A percentile compares a stretch with the other conserved stretches of the same genome.
phyloP scores from a whole-genome alignment of 352 stramenopile genomes.

The Globisporangium cystogenes region DNA sequence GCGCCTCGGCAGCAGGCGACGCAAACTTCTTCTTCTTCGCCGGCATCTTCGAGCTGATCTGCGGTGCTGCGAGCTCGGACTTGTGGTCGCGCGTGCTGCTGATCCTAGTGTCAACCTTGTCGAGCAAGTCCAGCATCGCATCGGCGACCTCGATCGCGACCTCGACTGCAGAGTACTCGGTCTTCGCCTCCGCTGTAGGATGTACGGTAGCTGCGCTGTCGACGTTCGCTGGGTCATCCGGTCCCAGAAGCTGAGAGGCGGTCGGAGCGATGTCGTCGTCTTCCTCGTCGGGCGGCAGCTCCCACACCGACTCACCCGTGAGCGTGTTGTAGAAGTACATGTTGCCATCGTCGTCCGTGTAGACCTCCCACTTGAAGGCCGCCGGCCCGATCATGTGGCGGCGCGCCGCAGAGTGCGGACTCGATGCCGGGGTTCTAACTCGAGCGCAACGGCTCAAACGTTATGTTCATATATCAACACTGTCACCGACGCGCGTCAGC shows the following conservation, averaged over 20 bases:
- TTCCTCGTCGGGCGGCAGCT: slow-evolving; percentile 38
- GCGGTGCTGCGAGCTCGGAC: neutral
- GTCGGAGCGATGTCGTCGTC: slow-evolving; percentile 9
- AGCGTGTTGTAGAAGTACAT: slow-evolving; percentile 73
- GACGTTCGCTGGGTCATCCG: neutral
- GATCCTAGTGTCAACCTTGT: slow-evolving; percentile 4
- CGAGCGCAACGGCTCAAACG: too few species aligned
- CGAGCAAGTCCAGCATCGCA: slow-evolving; percentile 29
- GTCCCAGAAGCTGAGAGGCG: neutral
- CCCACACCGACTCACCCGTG: slow-evolving; percentile 67
- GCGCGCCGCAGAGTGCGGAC: too few species aligned
- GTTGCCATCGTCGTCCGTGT: slow-evolving; percentile 56
- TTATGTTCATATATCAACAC: too few species aligned
- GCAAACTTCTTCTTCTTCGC: slow-evolving; percentile 40
- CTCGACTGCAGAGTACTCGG: slow-evolving; percentile 23
- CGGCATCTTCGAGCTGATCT: slow-evolving; percentile 16
- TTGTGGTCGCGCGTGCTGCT: neutral
- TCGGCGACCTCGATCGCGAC: slow-evolving; percentile 50
- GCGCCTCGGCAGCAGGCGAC: slow-evolving; percentile 40
- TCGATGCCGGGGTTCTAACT: too few species aligned
- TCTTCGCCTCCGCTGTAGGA: neutral
- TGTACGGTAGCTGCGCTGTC: neutral
- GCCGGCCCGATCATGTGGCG: too few species aligned
- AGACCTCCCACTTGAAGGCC: slow-evolving; percentile 44
- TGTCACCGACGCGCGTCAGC: too few species aligned